Percentiles rank a stretch among this genome's conserved stretches.
These are phyloP conservation scores for Amylostereum chailletii DNA, from an alignment of 1,284 basidiomycete species.

Conservation along the genomic window DNA sequence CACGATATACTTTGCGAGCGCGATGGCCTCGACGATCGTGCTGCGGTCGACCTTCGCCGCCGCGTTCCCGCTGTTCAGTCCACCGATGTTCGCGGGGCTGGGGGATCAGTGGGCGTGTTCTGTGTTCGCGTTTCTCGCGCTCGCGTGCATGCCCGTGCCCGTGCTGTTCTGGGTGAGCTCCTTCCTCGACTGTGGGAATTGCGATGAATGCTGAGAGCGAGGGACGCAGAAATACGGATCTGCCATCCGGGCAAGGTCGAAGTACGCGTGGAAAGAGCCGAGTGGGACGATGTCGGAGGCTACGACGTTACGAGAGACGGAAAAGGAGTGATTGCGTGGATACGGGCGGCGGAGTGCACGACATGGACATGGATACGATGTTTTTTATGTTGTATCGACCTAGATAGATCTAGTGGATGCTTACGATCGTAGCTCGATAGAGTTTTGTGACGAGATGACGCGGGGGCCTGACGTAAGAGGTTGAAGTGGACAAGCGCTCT, in stretches of 20 bases:
- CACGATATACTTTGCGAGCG: conserved; percentile 54
- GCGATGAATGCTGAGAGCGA: background rate
- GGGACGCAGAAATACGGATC: conserved; percentile 45
- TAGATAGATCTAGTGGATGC: no score
- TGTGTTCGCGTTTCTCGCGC: conserved; percentile 49
- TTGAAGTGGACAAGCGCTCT: no score
- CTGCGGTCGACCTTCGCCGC: conserved; percentile 57
- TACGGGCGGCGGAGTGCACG: no score
- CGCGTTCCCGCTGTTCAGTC: conserved; percentile 54
- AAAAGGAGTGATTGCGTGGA: no score
- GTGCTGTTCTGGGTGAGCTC: conserved; percentile 38
- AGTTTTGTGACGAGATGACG: no score
- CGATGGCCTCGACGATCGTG: conserved; percentile 64
- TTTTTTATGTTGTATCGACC: no score
- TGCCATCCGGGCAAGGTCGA: conserved; percentile 47
- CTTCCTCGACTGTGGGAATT: background rate
- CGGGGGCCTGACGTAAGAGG: no score
- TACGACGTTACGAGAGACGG: background rate
- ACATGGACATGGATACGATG: no score
- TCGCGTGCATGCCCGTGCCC: conserved; percentile 47
- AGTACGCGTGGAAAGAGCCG: conserved; percentile 34
- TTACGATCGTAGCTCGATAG: no score
- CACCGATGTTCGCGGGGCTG: conserved; percentile 45
- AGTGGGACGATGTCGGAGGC: background rate
- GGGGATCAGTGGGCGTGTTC: conserved; percentile 62